Base-by-base conservation (phyloP, 768 basidiomycete species). In the Leccinum olivaceopallidum region DNA sequence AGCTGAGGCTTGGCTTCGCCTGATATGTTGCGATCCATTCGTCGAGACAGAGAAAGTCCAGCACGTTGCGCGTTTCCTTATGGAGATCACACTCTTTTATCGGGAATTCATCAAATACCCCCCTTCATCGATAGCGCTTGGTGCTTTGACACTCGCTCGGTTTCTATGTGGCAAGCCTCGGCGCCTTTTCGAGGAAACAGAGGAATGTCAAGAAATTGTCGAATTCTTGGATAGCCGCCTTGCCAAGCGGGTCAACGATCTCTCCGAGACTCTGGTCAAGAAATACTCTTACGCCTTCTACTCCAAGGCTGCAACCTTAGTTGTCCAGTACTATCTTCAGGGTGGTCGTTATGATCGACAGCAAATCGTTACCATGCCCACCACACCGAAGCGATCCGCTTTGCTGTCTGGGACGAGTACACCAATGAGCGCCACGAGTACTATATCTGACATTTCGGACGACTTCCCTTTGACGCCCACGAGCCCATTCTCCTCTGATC, bases 41-140 rank as follows among this genome's bases (percentile, higher is more conserved):
- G 72, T 85, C 62, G 97, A 98, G 74, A 94, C 96, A 59, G 80
- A 87, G 55, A 92, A 90, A 76, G 92, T 96, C 6, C 94, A 97
- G 70, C 90, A 97, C 70, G 90, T 98, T 64, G 94, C 97, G 3
- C 88, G 97, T 53, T 99, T 98, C 81, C 77, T 98, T 73, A 99
- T 99, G 97, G 97, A 99, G 76, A 94, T 98, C 70, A 98, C 97
- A 32, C 85, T 99, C 55, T 98, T 98, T 80, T 91, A 98, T 76
- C 88, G 94, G 60, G 97, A 98, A 72, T 98, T 95, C 75, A 81
- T 97, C 76, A 87, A 87, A 69, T 90, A 86, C 72, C 78, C 86
- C 8, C 88, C 96, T 2, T 95, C 92, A 1, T 84, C 90, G 47
- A 89, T 98, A 71, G 96, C 97, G 36, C 77, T 87, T n/a, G 97